Conservation (phyloP, 371 early-diverging fungal genomes). For the Mucor mucedo region DNA sequence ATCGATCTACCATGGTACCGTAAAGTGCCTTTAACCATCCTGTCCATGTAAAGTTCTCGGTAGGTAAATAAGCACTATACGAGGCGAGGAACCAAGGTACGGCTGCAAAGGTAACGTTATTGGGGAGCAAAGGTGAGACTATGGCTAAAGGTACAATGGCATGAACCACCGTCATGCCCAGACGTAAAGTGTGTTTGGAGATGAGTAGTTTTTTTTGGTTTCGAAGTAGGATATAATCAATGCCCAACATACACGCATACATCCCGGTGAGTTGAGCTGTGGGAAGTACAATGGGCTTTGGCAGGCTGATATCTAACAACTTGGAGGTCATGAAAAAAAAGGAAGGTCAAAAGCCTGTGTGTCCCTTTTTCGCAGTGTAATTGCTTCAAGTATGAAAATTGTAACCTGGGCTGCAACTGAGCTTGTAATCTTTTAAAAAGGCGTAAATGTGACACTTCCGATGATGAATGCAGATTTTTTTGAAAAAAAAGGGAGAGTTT, state of each 20-base stretch:
- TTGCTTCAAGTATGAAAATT: too few relatives aligned
- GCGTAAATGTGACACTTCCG: too few relatives aligned
- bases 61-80: slow-evolving; percentile 33
- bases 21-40: slow-evolving; percentile 29
- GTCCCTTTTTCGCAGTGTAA: too few relatives aligned
- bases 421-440: too few relatives aligned
- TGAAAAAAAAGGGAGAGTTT: too few relatives aligned
- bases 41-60: slow-evolving; percentile 11
- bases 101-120: slow-evolving; percentile 38
- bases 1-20: slow-evolving; percentile 23
- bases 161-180: slow-evolving; percentile 16
- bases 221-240: slow-evolving; percentile 20
- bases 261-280: slow-evolving; percentile 20
- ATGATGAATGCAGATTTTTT: too few relatives aligned
- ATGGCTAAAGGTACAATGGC: slow-evolving; percentile 18
- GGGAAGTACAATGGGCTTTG: slow-evolving; percentile 21
- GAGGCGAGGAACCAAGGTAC: slow-evolving; percentile 41
- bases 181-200: slow-evolving; percentile 3
- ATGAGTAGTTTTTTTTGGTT: slow-evolving; percentile 15
- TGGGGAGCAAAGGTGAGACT: slow-evolving; percentile 21
- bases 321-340: slow-evolving; percentile 9
- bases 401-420: too few relatives aligned
- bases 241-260: slow-evolving; percentile 27
- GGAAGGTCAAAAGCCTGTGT: too few relatives aligned
- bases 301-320: slow-evolving; percentile 14